These are phyloP conservation scores for Keithomyces neogunnii DNA, from an alignment of 2,329 filamentous ascomycete species.

Conservation along the genomic window DNA sequence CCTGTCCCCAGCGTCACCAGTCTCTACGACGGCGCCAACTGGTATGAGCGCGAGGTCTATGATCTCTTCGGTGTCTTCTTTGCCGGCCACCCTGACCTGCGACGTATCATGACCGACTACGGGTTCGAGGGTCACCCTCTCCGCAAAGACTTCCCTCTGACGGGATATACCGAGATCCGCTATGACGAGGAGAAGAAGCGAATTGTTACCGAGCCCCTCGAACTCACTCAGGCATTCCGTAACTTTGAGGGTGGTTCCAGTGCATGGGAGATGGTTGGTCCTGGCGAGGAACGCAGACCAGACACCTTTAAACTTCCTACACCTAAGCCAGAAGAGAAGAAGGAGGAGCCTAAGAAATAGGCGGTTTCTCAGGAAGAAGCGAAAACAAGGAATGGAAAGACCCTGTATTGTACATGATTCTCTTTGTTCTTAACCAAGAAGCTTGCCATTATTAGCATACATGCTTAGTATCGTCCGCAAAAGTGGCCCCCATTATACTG, in stretches of 20 bases:
- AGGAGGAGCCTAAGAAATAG: constrained; percentile 89
- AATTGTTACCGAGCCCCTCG: constrained; percentile 93
- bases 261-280: constrained; percentile 56
- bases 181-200: constrained; percentile 99
- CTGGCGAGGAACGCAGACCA: constrained; percentile 66
- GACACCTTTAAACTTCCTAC: constrained; percentile 90
- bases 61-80: constrained; percentile 98
- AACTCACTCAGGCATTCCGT: constrained; percentile 95
- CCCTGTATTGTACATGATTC: constrained; percentile 9
- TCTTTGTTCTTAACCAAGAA: constrained; percentile 3
- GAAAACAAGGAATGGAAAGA: not conserved
- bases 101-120: constrained; percentile 98
- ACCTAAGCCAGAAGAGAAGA: constrained; percentile 88
- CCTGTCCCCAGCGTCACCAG: constrained; percentile 82
- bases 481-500: no score
- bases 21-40: constrained; percentile 92
- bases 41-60: constrained; percentile 98
- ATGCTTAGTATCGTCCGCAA: constrained; percentile 8
- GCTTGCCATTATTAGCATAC: not conserved
- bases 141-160: constrained; percentile 95
- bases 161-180: constrained; percentile 94
- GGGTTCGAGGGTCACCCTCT: constrained; percentile 97
- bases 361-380: constrained; percentile 5
- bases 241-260: constrained; percentile 90
- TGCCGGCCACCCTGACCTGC: constrained; percentile 84